A percentile compares a stretch with the other conserved stretches of the same genome.
Evolutionary conservation across 225 moss, liverwort and hornwort species (phyloP).

Genomic region (Straminergon stramineum): DNA sequence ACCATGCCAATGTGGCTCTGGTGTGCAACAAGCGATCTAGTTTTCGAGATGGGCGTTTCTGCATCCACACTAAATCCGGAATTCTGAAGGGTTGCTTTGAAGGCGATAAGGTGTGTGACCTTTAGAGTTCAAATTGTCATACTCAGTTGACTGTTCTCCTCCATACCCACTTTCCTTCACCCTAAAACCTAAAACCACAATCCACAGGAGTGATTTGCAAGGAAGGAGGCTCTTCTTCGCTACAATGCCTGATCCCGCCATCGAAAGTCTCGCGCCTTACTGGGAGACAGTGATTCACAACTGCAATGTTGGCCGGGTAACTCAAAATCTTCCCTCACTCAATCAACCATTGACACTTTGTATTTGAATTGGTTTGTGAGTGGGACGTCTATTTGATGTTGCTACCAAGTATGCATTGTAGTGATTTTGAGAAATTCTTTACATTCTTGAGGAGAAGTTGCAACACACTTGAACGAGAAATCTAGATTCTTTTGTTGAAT

Average conservation of each 20-base stretch:
- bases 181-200: neutral
- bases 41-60: neutral
- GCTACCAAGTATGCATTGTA: neutral
- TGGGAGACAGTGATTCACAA: constrained; percentile 20
- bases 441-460: neutral
- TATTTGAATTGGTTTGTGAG: neutral
- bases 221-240: neutral
- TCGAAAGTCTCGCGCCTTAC: constrained; percentile 21
- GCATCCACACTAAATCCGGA: neutral
- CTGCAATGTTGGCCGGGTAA: constrained; percentile 33
- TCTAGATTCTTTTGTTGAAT: neutral
- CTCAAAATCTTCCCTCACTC: neutral
- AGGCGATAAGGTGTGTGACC: constrained; percentile 1
- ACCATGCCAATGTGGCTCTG: neutral
- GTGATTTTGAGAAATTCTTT: neutral
- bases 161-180: neutral
- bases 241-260: constrained; percentile 15
- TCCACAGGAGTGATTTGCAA: neutral
- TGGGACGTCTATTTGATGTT: neutral
- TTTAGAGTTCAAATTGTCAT: neutral
- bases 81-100: neutral
- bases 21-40: neutral
- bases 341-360: neutral
- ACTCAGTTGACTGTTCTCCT: neutral
- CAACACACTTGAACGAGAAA: neutral